These are phyloP conservation scores for Tuber borchii DNA, from an alignment of 495 filamentous ascomycete species.

Conservation along the genomic window DNA sequence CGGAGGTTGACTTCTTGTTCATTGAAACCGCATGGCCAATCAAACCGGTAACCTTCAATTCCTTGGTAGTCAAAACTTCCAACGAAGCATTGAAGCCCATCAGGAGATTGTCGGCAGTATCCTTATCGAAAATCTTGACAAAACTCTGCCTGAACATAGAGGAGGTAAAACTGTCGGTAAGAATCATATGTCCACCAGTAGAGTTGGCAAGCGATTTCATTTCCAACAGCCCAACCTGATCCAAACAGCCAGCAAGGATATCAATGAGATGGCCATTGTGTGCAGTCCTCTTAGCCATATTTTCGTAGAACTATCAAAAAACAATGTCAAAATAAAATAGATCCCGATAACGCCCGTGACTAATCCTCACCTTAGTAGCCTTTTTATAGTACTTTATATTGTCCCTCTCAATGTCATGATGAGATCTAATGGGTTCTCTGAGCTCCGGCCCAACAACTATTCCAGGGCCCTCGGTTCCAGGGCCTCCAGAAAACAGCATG, in stretches of 20 bases:
- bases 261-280: conserved; percentile 97
- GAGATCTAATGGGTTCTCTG: conserved; percentile 92
- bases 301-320: conserved; percentile 78
- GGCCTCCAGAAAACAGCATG: conserved; percentile 95
- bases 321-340: background rate
- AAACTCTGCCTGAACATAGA: conserved; percentile 99
- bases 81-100: conserved; percentile 99
- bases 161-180: conserved; percentile 97
- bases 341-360: background rate
- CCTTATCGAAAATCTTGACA: conserved; percentile 93
- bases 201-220: conserved; percentile 98
- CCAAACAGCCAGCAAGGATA: conserved; percentile 95
- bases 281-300: conserved; percentile 87
- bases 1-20: conserved; percentile 95
- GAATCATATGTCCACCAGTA: conserved; percentile 95
- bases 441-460: conserved; percentile 97
- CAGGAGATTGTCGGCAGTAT: conserved; percentile 82
- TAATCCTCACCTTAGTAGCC: conserved; percentile 70
- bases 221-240: conserved; percentile 95
- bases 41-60: conserved; percentile 95
- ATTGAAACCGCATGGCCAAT: conserved; percentile 94
- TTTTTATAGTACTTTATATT: conserved; percentile 99
- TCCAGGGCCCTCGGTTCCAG: conserved; percentile 92
- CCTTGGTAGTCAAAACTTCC: conserved; percentile 95
- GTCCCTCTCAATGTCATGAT: conserved; percentile 97